These are phyloP conservation scores for Solanum paucissectum DNA, from an alignment of 257 asterid genomes.

Conservation along the genomic window DNA sequence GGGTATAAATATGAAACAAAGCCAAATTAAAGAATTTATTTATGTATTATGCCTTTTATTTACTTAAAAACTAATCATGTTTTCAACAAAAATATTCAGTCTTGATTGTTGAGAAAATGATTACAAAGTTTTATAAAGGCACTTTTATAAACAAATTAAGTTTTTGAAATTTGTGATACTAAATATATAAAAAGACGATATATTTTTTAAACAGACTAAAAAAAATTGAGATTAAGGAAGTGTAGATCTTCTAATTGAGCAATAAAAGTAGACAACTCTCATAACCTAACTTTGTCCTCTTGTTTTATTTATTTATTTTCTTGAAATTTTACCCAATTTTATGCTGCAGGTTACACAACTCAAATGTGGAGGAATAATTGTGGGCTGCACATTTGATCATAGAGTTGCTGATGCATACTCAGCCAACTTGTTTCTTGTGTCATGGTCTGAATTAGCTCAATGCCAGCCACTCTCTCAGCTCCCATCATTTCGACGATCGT, in stretches of 20 bases:
- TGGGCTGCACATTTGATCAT: conserved; percentile 55
- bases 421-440: conserved; percentile 53
- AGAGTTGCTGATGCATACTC: conserved; percentile 77
- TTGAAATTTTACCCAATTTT: background rate
- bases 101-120: background rate
- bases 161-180: background rate
- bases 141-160: background rate
- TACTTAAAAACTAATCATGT: background rate
- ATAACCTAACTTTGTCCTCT: background rate
- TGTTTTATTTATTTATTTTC: background rate
- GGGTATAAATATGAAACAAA: too few species aligned
- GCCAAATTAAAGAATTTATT: too few species aligned
- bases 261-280: background rate
- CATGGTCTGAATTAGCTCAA: conserved; percentile 59
- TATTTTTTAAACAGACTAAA: too few species aligned
- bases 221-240: too few species aligned
- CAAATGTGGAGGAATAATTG: conserved; percentile 53
- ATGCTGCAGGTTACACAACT: conserved; percentile 39
- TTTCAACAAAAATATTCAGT: background rate
- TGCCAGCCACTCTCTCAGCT: conserved; percentile 19
- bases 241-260: too few species aligned
- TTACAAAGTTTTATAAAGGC: background rate
- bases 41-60: background rate
- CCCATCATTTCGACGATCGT: conserved; percentile 56
- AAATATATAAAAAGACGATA: background rate